Base-by-base conservation (phyloP, 2,329 filamentous ascomycete genomes). In the Hymenoscyphus albidus region DNA sequence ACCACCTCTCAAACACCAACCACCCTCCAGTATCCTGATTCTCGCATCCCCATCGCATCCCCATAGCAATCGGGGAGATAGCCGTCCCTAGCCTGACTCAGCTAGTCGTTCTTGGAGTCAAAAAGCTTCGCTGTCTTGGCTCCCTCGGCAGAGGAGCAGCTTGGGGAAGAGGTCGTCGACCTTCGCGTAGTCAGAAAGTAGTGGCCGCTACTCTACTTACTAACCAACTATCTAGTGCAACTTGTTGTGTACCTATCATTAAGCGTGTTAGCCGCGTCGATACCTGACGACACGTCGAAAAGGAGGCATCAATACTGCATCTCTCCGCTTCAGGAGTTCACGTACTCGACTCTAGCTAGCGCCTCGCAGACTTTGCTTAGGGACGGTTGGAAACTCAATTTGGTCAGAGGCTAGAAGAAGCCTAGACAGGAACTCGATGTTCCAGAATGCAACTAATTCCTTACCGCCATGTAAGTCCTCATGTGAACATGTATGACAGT, bases 401-500 rank as follows among this genome's bases (percentile, higher is more conserved):
- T 51, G 9, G 44, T 9, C 18, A n/a, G 44, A 27, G 7, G 18
- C 44, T 22, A 48, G n/a, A 9, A 22, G 12, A 9, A 9, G n/a
- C 44, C 35, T 35, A 35, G 35, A 35, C 5, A 35, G 9, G 35
- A 35, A 35, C 5, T 35, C 35, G 35, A 35, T 35, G 35, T 35
- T 35, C 35, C 35, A 35, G 35, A 35, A 35, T 35, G 35, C 35
- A 35, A 10, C 35, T 10, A 35, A 35, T 35, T 35, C 35, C 9
- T 35, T 35, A 35, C 35, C 35, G 35, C 35, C 35, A 7, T 35
- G 35, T 35, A 35, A 35, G 6, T 35, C 35, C 35, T 35, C 44
- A 48, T 48, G 44, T 48, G 44, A 48, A 51, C 44, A 51, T 51
- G 44, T 51, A 51, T 51, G 44, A 51, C 44, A 51, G 44, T 51